Evolutionary conservation across 352 stramenopile species (phyloP).

Genomic region (Thalassiosira hispida): DNA sequence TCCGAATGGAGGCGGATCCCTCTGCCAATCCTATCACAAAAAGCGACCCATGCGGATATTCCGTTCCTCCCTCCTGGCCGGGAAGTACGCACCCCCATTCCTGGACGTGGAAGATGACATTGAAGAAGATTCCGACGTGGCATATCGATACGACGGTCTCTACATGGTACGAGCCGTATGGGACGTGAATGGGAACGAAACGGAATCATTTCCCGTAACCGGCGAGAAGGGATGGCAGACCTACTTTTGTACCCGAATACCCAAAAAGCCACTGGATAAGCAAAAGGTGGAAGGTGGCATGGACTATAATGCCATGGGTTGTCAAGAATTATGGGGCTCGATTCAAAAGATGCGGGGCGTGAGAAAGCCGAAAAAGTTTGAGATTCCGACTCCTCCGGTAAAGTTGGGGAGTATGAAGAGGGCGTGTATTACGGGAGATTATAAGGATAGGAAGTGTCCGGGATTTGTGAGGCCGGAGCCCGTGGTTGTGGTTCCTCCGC

Average conservation of each 20-base stretch:
- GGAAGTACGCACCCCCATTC: slow-evolving; percentile 21
- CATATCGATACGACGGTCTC: slow-evolving; percentile 65
- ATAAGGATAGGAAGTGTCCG: slow-evolving; percentile 48
- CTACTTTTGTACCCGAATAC: slow-evolving; percentile 57
- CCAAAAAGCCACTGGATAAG: slow-evolving; percentile 59
- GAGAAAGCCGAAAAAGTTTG: slow-evolving; percentile 53
- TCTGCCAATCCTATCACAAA: slow-evolving; percentile 60
- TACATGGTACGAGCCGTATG: slow-evolving; percentile 64
- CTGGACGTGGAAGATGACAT: slow-evolving; percentile 37
- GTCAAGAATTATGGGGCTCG: slow-evolving; percentile 61
- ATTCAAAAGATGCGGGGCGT: slow-evolving; percentile 65
- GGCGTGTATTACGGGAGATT: slow-evolving; percentile 38
- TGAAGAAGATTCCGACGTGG: slow-evolving; percentile 50
- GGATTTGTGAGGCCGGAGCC: slow-evolving; percentile 14
- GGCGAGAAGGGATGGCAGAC: slow-evolving; percentile 56
- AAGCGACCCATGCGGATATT: slow-evolving; percentile 62
- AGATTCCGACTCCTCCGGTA: slow-evolving; percentile 55
- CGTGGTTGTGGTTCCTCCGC: background rate
- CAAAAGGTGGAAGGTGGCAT: slow-evolving; percentile 47
- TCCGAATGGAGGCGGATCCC: slow-evolving; percentile 54
- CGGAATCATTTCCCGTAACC: slow-evolving; percentile 37
- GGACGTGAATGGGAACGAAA: slow-evolving; percentile 62
- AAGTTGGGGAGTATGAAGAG: slow-evolving; percentile 55
- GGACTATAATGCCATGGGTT: slow-evolving; percentile 59
- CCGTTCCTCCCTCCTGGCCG: slow-evolving; percentile 47